Conservation (phyloP, 257 asterid species). For the Vinca minor region DNA sequence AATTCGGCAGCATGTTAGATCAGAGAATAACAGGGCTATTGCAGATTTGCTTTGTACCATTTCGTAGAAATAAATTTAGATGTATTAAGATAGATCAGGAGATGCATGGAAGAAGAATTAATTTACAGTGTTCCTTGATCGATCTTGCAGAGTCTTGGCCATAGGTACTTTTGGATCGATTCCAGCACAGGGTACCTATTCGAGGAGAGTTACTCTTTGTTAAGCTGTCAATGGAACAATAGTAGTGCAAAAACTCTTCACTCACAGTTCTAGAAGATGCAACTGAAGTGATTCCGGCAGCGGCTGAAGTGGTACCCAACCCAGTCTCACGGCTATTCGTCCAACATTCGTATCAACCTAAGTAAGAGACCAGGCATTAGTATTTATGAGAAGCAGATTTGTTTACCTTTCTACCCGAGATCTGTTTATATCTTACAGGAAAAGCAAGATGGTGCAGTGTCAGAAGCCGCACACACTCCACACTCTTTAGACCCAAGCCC, state of each 20-base stretch:
- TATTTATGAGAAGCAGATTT: neutral
- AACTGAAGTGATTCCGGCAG: constrained; percentile 95
- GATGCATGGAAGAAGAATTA: neutral
- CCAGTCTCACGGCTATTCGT: constrained; percentile 95
- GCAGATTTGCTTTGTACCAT: neutral
- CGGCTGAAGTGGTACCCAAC: constrained; percentile 99
- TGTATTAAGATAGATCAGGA: neutral
- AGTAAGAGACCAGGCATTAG: constrained; percentile 23
- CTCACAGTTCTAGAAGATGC: constrained; percentile 93
- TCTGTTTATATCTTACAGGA: constrained; percentile 58
- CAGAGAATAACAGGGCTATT: neutral
- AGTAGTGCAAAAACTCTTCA: constrained; percentile 12
- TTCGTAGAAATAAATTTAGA: neutral
- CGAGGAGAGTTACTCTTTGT: constrained; percentile 9
- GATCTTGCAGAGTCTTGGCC: constrained; percentile 62
- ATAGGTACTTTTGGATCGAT: constrained; percentile 40
- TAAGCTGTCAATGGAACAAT: neutral
- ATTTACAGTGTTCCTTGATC: constrained; percentile 44
- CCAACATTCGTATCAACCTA: constrained; percentile 98
- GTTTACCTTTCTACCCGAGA: neutral
- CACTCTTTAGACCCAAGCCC: constrained; percentile 95
- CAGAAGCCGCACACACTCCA: constrained; percentile 94
- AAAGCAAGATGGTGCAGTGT: constrained; percentile 99
- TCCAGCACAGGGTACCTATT: constrained; percentile 48
- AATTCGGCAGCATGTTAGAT: constrained; percentile 14